phyloP scores from a whole-genome alignment of 495 filamentous ascomycete genomes.

The Aspergillus diversus region DNA sequence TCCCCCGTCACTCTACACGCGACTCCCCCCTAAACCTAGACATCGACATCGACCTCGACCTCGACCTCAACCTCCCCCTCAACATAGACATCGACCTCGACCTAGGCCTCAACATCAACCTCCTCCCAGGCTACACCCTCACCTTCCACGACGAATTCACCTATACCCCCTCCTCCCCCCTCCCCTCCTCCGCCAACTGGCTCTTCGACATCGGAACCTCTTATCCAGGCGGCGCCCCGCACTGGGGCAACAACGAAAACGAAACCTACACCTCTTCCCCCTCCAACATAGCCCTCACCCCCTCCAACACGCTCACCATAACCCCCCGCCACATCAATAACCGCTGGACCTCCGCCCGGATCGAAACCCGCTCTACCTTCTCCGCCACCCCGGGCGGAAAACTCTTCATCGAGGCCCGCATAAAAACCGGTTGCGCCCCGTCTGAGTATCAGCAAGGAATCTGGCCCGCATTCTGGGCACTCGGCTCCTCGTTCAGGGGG shows the following conservation, averaged over 20 bases:
- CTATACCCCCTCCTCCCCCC: neutral
- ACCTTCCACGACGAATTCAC: slow-evolving; percentile 20
- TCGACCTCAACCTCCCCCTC: neutral
- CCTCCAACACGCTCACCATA: neutral
- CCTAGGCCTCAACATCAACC: neutral
- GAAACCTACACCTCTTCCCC: slow-evolving; percentile 12
- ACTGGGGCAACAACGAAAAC: slow-evolving; percentile 19
- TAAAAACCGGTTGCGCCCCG: slow-evolving; percentile 11
- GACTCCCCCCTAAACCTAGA: neutral
- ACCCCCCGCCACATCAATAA: neutral
- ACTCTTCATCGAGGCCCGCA: slow-evolving; percentile 12
- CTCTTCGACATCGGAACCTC: slow-evolving; percentile 13
- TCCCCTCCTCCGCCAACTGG: slow-evolving; percentile 15
- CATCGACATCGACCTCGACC: neutral
- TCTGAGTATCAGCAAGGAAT: neutral
- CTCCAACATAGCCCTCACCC: slow-evolving; percentile 7
- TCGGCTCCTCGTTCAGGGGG: slow-evolving; percentile 3
- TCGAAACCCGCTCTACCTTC: slow-evolving; percentile 12
- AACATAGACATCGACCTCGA: neutral
- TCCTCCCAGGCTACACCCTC: slow-evolving; percentile 9
- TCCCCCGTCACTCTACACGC: no score
- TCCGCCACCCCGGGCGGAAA: slow-evolving; percentile 3
- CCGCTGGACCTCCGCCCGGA: slow-evolving; percentile 14
- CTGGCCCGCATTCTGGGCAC: slow-evolving; percentile 18
- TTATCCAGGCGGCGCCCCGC: slow-evolving; percentile 13